These are phyloP conservation scores for Tillandsia leiboldiana DNA, from an alignment of 176 grass and related monocot genomes.

Conservation along the genomic window DNA sequence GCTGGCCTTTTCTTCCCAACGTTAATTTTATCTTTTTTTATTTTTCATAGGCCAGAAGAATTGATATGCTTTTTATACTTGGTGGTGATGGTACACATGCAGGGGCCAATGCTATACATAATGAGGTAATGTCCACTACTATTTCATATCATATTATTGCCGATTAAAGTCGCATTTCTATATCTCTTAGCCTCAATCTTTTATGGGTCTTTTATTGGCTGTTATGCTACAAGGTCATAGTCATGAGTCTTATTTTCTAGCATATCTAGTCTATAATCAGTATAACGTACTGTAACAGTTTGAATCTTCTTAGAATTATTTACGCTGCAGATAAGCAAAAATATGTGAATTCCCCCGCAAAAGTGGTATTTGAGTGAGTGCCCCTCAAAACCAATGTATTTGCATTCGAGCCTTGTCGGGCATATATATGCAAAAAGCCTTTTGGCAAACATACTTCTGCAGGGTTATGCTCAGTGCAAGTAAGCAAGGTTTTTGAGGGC, in stretches of 20 bases:
- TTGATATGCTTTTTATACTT: slow-evolving; percentile 96
- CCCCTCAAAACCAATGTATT: too few relatives aligned
- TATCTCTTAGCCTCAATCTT: not conserved
- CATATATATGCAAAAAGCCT: too few relatives aligned
- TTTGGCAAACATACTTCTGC: too few relatives aligned
- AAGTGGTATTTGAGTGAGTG: too few relatives aligned
- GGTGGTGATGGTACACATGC: slow-evolving; percentile 97
- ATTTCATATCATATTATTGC: slow-evolving; percentile 1
- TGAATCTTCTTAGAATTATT: too few relatives aligned
- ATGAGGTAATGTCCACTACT: slow-evolving; percentile 41
- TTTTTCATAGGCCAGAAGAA: slow-evolving; percentile 63
- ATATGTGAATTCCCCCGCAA: too few relatives aligned
- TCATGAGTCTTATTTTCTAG: not conserved
- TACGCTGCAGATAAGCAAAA: too few relatives aligned
- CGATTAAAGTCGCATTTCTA: not conserved
- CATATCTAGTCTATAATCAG: not conserved
- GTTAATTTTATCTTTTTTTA: not conserved
- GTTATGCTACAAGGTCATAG: slow-evolving; percentile 1
- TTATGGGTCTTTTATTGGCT: not conserved
- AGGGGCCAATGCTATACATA: slow-evolving; percentile 86
- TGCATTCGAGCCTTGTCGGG: too few relatives aligned
- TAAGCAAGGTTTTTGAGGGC: too few relatives aligned
- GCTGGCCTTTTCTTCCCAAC: not conserved
- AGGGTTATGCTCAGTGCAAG: too few relatives aligned
- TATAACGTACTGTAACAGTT: too few relatives aligned